Evolutionary conservation across 352 stramenopile genomes (phyloP).

Genomic region (Phytopythium ostracodes): DNA sequence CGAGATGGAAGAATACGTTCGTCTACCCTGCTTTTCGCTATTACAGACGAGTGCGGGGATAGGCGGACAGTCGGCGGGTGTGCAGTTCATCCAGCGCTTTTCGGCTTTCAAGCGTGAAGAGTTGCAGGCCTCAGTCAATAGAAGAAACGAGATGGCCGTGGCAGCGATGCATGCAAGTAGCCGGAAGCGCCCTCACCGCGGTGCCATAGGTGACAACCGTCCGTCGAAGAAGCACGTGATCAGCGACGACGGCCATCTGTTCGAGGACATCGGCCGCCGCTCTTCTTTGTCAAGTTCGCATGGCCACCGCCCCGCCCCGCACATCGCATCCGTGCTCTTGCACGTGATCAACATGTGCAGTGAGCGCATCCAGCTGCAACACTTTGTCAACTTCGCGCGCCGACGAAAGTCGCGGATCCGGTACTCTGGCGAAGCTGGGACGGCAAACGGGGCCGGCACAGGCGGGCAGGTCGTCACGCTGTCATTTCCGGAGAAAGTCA

Average conservation of each 20-base stretch:
- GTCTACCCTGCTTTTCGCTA: constrained; percentile 77
- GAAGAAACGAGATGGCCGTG: constrained; percentile 35
- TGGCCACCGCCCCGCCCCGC: constrained; percentile 19
- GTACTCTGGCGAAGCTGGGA: constrained; percentile 76
- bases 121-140: constrained; percentile 54
- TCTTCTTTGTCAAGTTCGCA: not conserved
- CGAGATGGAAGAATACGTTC: constrained; percentile 62
- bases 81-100: constrained; percentile 86
- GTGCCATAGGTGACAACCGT: constrained; percentile 13
- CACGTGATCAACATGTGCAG: constrained; percentile 83
- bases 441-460: constrained; percentile 41
- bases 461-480: constrained; percentile 83
- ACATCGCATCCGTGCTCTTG: constrained; percentile 73
- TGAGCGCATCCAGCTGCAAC: constrained; percentile 81
- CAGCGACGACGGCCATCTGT: constrained; percentile 14
- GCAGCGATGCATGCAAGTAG: constrained; percentile 19
- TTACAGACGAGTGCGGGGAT: constrained; percentile 65
- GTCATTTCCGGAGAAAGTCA: constrained; percentile 84
- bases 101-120: constrained; percentile 76
- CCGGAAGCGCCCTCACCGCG: constrained; percentile 27
- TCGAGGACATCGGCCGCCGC: constrained; percentile 6
- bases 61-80: constrained; percentile 52
- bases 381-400: constrained; percentile 86
- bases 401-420: constrained; percentile 78
- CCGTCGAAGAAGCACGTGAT: constrained; percentile 33